Evolutionary conservation across 2,329 filamentous ascomycete species (phyloP), one percentile per base, ranked within the genome.

Genomic region (Aureobasidium sp.): DNA sequence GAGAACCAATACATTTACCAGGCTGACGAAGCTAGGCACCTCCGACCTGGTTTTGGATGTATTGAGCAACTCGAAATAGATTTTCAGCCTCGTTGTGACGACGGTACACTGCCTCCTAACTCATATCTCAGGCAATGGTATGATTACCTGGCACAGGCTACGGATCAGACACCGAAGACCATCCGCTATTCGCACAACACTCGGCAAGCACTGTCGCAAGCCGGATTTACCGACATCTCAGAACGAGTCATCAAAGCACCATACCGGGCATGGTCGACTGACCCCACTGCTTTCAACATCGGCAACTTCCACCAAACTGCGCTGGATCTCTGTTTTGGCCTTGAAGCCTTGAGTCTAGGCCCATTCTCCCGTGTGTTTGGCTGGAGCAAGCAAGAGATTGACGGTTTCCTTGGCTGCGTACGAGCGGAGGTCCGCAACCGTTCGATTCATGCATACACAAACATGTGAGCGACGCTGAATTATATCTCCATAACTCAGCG

Each of bases 31-130:
- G 36, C 15, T 65, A 91, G 88, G 59, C 89, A 95, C 70, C 80
- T 97, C 30, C 86, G 85, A 67, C 90, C 91, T 1, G 86, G 87
- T 1, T 81, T 78, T 44, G 93, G 92, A 59, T 83, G 81, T 70
- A 81, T 97, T 61, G 92, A 97, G 74, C 91, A 96, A 67, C 84
- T 96, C 52, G 93, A 97, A 72, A 88, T 97, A 60, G 91, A 97
- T 73, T 89, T 89, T 74, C 79, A 83, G 52, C 90, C 91, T 21
- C 84, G 84, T 57, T 88, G 85, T 69, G 87, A 91, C 65, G 85
- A 89, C 67, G 80, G 81, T 39, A 83, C 84, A 1, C 75, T 89
- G 15, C 79, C 67, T 25, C 63, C 83, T 11, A 66, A 74, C 4
- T 75, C 83, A 41, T 84, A 86, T 8, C 77, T 80, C 32, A 76